Percentiles rank a stretch among this genome's conserved stretches.
Conservation (phyloP, 257 asterid species). For the Ilex aquifolium region DNA sequence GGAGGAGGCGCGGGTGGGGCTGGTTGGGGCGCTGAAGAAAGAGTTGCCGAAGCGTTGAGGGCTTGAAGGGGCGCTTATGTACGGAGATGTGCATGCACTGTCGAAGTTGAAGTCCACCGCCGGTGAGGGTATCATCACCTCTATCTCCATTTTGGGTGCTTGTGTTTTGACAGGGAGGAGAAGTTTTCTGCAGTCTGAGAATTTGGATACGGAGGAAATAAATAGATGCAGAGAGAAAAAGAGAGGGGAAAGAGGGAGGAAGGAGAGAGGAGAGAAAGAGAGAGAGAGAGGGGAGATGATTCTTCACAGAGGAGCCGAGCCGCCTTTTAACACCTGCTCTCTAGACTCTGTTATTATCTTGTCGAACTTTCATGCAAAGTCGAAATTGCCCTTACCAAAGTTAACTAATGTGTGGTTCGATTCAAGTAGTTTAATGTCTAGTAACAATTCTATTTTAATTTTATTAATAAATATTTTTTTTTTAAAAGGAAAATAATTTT, state of each 20-base stretch:
- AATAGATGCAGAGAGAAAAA: too few species aligned
- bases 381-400: constrained; percentile 16
- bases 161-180: too few species aligned
- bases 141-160: constrained; percentile 25
- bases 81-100: constrained; percentile 57
- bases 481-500: too few species aligned
- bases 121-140: constrained; percentile 32
- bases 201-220: too few species aligned
- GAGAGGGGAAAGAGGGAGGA: background rate
- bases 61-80: constrained; percentile 61
- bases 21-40: constrained; percentile 62
- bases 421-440: too few species aligned
- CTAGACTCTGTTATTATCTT: constrained; percentile 1
- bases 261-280: constrained; percentile 7
- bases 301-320: constrained; percentile 7
- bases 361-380: constrained; percentile 24
- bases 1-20: constrained; percentile 35
- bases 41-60: constrained; percentile 37
- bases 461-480: too few species aligned
- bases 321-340: constrained; percentile 18
- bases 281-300: constrained; percentile 11
- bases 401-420: too few species aligned
- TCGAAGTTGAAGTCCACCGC: constrained; percentile 41
- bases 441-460: too few species aligned
- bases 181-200: too few species aligned